phyloP scores from a whole-genome alignment of 345 rosid genomes.

The Draba incana region DNA sequence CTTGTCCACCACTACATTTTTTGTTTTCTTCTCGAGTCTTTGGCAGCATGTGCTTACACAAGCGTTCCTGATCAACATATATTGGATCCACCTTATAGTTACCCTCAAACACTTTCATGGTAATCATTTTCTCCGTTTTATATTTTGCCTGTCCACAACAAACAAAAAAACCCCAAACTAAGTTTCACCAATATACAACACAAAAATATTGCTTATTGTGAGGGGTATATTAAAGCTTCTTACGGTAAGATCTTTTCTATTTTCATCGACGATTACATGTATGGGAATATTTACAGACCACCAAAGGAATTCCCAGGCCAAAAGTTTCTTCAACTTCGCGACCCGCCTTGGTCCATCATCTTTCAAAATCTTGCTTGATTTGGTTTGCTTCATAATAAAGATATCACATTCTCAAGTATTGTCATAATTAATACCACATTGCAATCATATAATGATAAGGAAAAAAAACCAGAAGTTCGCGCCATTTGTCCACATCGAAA shows the following conservation, averaged over 20 bases:
- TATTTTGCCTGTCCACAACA: no score
- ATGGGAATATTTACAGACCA: neutral
- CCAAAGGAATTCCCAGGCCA: neutral
- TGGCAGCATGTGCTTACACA: no score
- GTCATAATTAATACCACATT: neutral
- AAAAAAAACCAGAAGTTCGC: slow-evolving; percentile 1
- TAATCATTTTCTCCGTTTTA: no score
- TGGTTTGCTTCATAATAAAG: slow-evolving; percentile 5
- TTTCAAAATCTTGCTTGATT: no score
- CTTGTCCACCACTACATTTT: no score
- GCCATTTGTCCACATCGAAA: neutral
- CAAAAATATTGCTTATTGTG: no score
- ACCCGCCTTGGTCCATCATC: neutral
- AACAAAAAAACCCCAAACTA: no score
- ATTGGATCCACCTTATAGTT: no score
- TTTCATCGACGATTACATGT: slow-evolving; percentile 1
- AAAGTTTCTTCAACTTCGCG: neutral
- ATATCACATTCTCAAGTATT: neutral
- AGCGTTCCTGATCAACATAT: no score
- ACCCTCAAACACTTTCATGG: no score
- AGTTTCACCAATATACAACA: no score
- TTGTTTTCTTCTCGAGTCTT: no score
- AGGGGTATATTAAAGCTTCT: neutral
- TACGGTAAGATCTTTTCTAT: neutral
- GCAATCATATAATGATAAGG: neutral